Evolutionary conservation across 116 monocot species (phyloP), one percentile per base, ranked within the genome.

Genomic region (Posidonia oceanica): DNA sequence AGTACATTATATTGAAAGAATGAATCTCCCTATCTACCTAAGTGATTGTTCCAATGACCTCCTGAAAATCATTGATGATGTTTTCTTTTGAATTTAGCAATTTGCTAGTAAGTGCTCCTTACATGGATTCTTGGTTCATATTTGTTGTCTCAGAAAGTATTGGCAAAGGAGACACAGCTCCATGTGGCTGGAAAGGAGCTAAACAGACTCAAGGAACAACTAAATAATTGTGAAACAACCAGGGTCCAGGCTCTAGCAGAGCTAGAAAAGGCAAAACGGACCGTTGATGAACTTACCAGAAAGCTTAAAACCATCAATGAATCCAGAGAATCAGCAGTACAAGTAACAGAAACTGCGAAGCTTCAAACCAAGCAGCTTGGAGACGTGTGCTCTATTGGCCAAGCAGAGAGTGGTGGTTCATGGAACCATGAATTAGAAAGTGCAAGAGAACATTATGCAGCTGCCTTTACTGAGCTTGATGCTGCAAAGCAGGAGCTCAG

Each of bases 101-200:
- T 48, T 48, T 48, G 48, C 48, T 7, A 10, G 48, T 48, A 7
- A 48, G 5, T 10, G 12, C 1, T 48, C 48, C 48, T 10, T 48
- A 29, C 48, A 0, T 48, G 48, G 48, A 65, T 57, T 55, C 16
- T 7, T 36, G 14, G 23, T 69, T 61, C n/a, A 20, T 40, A 23
- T 71, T 29, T 64, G 52, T 65, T 73, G 8, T 20, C 55, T 7
- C 73, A 92, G 87, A 80, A 72, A 69, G 61, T 73, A 62, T 81
- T 84, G 39, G 82, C 78, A 37, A 86, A 82, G 54, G 89, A 89
- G 80, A 79, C 81, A 52, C 78, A 87, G 65, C 84, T 89, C 53
- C 89, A 83, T 67, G 63, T 93, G 68, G 84, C 77, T 39, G 79
- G 83, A 71, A 93, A 84, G 38, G 87, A 89, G 74, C 69, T 93